These are phyloP conservation scores for Zanthoxylum bungeanum DNA, from an alignment of 345 rosid species.

Conservation along the genomic window DNA sequence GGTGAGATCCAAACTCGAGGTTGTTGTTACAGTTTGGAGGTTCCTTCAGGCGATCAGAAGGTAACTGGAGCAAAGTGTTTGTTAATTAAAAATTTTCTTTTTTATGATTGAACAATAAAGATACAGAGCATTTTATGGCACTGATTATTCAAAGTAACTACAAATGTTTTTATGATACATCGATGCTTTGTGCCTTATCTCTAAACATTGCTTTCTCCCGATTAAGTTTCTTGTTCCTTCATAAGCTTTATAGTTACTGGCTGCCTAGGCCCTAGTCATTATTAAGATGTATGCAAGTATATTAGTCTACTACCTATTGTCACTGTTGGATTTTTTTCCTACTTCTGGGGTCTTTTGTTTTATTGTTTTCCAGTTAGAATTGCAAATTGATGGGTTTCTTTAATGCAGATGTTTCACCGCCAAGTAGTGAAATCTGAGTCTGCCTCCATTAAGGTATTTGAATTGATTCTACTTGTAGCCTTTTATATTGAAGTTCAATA, in stretches of 20 bases:
- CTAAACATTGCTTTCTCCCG: not conserved
- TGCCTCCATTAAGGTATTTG: slow-evolving; percentile 77
- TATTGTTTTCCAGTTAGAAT: not conserved
- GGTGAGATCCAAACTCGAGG: slow-evolving; percentile 88
- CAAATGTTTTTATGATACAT: not conserved
- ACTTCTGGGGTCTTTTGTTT: not conserved
- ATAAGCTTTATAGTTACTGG: not conserved
- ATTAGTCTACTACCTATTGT: not conserved
- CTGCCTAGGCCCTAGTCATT: not conserved
- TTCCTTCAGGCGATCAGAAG: slow-evolving; percentile 64
- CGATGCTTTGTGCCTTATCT: not conserved
- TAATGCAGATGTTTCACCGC: slow-evolving; percentile 63
- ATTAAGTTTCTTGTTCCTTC: not conserved
- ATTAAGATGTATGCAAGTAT: not conserved
- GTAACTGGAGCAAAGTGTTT: slow-evolving; percentile 20
- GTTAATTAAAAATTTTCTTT: slow-evolving; percentile 1
- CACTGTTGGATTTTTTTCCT: not conserved
- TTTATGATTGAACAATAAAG: not conserved
- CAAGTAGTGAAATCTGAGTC: slow-evolving; percentile 95
- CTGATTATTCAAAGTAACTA: not conserved
- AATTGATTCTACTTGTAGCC: not conserved
- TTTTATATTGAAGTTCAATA: not conserved
- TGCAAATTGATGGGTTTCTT: slow-evolving; percentile 13
- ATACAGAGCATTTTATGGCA: not conserved
- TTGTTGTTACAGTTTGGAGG: slow-evolving; percentile 54